Base-by-base conservation (phyloP, 208 protist genomes). In the Herpetomonas muscarum region DNA sequence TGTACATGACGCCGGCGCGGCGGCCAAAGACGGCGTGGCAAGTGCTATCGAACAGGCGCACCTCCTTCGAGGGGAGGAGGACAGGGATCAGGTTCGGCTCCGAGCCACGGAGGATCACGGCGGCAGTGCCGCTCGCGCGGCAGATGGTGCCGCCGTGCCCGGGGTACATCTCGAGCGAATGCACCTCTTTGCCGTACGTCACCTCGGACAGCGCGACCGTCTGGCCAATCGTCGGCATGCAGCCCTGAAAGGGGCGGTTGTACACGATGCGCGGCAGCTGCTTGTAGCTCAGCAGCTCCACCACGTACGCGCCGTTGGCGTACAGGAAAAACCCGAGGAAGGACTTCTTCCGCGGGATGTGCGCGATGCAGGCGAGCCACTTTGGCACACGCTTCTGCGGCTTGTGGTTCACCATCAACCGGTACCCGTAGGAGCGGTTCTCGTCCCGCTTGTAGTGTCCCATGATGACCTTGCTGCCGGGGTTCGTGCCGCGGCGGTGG, bases 311-410 rank as follows among this genome's bases (percentile, higher is more conserved):
- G 21, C 90, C 90, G 66, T 96, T 93, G 21, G 90, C 90, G 66
- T 96, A 96, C 19, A 96, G 67, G 36, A 93, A 96, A 52, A 96
- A 96, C 19, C 90, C 90, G 6, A 96, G 52, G 64, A 93, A 93
- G 0, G 75, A 63, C 55, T 86, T 88, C 42, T 79, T 76, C n/a
- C 87, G 75, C 1, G 78, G 84, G 21, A 89, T 76, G 59, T 96
- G 81, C 28, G 90, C 68, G 34, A 96, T 69, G 53, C 87, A 93
- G 7, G 90, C 87, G 5, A 96, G 76, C 87, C 90, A 96, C 70
- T 96, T 96, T 0, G 90, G 90, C 36, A 96, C 77, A 31, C 83
- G 81, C 53, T 90, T 90, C 69, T 91, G 84, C 37, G 90, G 90
- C 55, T 96, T 90, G 76, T 94, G 85, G 61, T 96, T 96, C 29